Evolutionary conservation across 1,139 yeast species (phyloP).

Genomic region (Suhomyces chickasaworum): DNA sequence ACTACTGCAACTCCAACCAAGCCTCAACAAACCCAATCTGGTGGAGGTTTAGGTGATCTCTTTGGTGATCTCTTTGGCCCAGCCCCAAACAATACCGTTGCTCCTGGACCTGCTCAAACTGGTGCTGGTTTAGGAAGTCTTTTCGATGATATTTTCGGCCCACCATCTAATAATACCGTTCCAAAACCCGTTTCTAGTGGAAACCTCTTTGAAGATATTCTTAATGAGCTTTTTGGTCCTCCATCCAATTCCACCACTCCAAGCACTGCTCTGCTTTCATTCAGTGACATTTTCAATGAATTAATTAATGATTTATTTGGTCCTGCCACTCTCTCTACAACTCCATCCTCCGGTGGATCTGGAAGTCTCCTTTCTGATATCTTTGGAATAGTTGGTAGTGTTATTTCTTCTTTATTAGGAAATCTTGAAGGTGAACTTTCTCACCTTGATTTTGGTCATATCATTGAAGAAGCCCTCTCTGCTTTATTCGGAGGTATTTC

Average conservation of each 20-base stretch:
- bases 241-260: slow-evolving; percentile 17
- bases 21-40: not conserved
- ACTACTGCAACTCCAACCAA: slow-evolving; percentile 16
- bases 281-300: slow-evolving; percentile 15
- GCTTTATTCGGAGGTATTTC: slow-evolving; percentile 22
- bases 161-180: slow-evolving; percentile 15
- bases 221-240: slow-evolving; percentile 15
- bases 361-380: slow-evolving; percentile 26
- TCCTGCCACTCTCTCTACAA: slow-evolving; percentile 15
- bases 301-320: slow-evolving; percentile 18
- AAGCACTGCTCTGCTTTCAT: slow-evolving; percentile 14
- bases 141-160: slow-evolving; percentile 21
- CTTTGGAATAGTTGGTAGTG: slow-evolving; percentile 20
- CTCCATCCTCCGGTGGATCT: slow-evolving; percentile 14
- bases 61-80: slow-evolving; percentile 17
- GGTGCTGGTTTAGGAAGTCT: slow-evolving; percentile 16
- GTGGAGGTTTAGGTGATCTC: slow-evolving; percentile 13
- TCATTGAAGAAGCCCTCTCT: slow-evolving; percentile 15
- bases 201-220: slow-evolving; percentile 9
- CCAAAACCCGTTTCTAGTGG: slow-evolving; percentile 4
- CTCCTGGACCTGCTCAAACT: slow-evolving; percentile 8
- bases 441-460: slow-evolving; percentile 11
- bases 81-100: slow-evolving; percentile 12
- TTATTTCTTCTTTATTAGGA: slow-evolving; percentile 16
- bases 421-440: slow-evolving; percentile 11